Percentiles rank a stretch among this genome's conserved stretches.
These are phyloP conservation scores for Didymella pinodella DNA, from an alignment of 2,329 filamentous ascomycete genomes.

Conservation along the genomic window DNA sequence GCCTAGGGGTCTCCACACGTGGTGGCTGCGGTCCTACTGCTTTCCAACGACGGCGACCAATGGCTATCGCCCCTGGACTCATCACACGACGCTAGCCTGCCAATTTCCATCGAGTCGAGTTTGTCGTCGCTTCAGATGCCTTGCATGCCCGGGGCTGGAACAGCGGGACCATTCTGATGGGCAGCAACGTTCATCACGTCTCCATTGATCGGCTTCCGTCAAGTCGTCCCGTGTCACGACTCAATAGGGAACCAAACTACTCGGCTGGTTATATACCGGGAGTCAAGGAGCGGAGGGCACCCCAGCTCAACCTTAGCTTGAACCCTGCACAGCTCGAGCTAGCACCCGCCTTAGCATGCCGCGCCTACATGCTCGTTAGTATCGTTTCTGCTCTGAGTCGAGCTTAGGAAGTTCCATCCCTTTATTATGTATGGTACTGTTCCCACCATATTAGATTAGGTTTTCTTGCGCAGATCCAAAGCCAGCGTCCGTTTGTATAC, in stretches of 20 bases:
- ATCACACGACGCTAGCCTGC: slow-evolving; percentile 26
- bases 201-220: slow-evolving; percentile 8
- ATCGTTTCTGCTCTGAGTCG: slow-evolving; percentile 3
- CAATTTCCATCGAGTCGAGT: neutral
- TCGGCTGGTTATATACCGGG: slow-evolving; percentile 27
- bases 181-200: neutral
- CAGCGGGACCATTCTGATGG: slow-evolving; percentile 4
- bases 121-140: slow-evolving; percentile 1
- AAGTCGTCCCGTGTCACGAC: slow-evolving; percentile 19
- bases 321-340: slow-evolving; percentile 28
- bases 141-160: slow-evolving; percentile 8
- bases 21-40: slow-evolving; percentile 27
- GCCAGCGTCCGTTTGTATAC: slow-evolving; percentile 15
- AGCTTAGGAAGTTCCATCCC: slow-evolving; percentile 26
- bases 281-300: slow-evolving; percentile 20
- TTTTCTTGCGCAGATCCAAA: neutral
- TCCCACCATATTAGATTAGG: slow-evolving; percentile 12
- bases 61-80: slow-evolving; percentile 18
- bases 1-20: slow-evolving; percentile 29
- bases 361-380: slow-evolving; percentile 29
- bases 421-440: slow-evolving; percentile 16
- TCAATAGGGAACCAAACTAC: slow-evolving; percentile 9
- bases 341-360: slow-evolving; percentile 28
- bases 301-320: slow-evolving; percentile 24
- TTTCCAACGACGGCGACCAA: slow-evolving; percentile 4